Evolutionary conservation across 2,329 filamentous ascomycete species (phyloP).

Genomic region (Aspergillus felis): DNA sequence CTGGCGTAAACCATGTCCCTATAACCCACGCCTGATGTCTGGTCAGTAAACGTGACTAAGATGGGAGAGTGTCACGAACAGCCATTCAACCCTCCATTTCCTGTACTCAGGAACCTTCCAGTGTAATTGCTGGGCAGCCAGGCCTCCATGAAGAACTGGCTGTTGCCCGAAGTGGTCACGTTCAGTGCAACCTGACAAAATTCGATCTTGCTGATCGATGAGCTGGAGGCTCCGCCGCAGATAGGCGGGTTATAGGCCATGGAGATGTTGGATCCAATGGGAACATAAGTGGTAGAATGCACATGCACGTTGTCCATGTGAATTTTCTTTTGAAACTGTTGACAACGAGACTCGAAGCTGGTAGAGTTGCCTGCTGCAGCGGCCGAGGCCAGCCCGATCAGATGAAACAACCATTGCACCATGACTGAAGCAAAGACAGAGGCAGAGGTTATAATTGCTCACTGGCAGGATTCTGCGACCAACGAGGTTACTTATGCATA

Average conservation of each 20-base stretch:
- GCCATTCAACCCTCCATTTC: slow-evolving; percentile 49
- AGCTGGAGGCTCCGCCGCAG: slow-evolving; percentile 26
- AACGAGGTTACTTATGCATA: background rate
- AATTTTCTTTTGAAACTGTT: background rate
- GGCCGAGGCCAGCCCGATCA: background rate
- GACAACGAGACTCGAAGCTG: background rate
- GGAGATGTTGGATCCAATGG: slow-evolving; percentile 36
- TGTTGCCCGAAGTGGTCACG: slow-evolving; percentile 40
- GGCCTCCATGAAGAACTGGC: slow-evolving; percentile 45
- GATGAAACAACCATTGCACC: background rate
- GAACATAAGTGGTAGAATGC: slow-evolving; percentile 22
- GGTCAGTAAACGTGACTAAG: background rate
- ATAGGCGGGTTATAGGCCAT: slow-evolving; percentile 36
- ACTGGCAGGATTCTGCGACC: background rate
- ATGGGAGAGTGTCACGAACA: background rate
- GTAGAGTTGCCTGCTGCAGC: background rate
- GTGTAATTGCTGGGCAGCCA: slow-evolving; percentile 49
- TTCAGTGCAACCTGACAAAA: slow-evolving; percentile 43
- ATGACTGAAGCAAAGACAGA: background rate
- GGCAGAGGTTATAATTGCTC: background rate
- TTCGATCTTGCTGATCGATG: slow-evolving; percentile 33
- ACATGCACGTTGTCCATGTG: background rate
- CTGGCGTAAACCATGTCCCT: slow-evolving; percentile 29
- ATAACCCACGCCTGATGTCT: no score
- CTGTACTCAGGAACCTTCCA: slow-evolving; percentile 46